phyloP scores from a whole-genome alignment of 208 protist species.

The Crithidia brevicula region DNA sequence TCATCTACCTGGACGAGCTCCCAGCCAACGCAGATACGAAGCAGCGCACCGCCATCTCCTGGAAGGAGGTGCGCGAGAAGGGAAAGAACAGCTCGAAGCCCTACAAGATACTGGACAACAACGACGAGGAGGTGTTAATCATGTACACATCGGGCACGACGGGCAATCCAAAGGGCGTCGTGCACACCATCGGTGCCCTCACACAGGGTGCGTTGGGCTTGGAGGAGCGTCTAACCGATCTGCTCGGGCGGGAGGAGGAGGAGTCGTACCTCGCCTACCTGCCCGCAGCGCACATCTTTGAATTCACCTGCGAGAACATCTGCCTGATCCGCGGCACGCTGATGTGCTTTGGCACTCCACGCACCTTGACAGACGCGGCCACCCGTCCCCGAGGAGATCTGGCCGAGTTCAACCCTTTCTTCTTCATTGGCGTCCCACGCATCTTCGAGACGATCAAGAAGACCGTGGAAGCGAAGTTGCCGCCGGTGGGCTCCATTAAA shows the following conservation, averaged over 20 bases:
- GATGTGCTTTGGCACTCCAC: constrained; percentile 81
- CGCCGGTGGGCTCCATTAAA: constrained; percentile 56
- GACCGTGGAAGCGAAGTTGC: constrained; percentile 76
- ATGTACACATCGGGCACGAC: constrained; percentile 88
- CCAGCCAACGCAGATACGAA: constrained; percentile 22
- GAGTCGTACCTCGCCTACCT: constrained; percentile 89
- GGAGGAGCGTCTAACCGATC: constrained; percentile 41
- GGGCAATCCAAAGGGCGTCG: constrained; percentile 91
- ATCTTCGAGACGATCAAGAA: constrained; percentile 91
- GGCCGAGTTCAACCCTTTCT: constrained; percentile 71
- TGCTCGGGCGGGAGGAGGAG: constrained; percentile 52
- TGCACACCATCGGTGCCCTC: constrained; percentile 73
- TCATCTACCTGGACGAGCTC: constrained; percentile 65
- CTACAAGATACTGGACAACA: constrained; percentile 26
- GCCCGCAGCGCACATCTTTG: constrained; percentile 92
- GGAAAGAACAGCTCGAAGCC: constrained; percentile 48
- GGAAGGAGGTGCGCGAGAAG: constrained; percentile 54
- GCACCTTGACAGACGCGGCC: constrained; percentile 76
- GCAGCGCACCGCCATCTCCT: constrained; percentile 39
- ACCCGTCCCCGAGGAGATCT: constrained; percentile 84
- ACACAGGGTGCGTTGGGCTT: constrained; percentile 43
- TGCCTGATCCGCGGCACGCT: constrained; percentile 65
- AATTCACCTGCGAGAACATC: constrained; percentile 73
- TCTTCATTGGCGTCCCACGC: constrained; percentile 86
- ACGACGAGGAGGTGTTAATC: constrained; percentile 48